Base-by-base conservation (phyloP, 768 basidiomycete species). In the Suillus subluteus region DNA sequence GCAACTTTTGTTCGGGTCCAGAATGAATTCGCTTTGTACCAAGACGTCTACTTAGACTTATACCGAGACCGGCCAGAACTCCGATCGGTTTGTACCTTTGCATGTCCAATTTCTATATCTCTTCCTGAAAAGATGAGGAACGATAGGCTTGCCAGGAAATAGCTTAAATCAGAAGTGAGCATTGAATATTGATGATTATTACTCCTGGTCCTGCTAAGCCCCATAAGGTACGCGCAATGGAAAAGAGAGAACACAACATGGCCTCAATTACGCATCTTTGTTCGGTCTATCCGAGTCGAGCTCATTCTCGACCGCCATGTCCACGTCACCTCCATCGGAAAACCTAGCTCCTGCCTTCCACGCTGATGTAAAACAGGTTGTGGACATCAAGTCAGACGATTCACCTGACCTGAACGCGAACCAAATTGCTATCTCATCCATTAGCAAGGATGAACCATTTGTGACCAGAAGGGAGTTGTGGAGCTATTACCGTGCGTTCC, bases 381-480 rank as follows among this genome's bases (percentile, higher is more conserved):
- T 65, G n/a, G 65, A 72, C 13, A 64, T 62, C 5, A 62, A 56
- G 32, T 69, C 46, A 7, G 65, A 66, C 44, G 16, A 50, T 7
- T 16, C 11, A 18, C 43, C 72, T 32, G 64, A 66, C 15, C 48
- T 48, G 6, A 63, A 70, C 48, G 56, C 3, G 0, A 18, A 64
- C 59, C 71, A 74, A 44, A 66, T 73, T 15, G 81, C 82, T 58
- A 75, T 85, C 2, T 82, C 82, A 0, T 75, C 80, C 0, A 78
- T 84, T 46, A 74, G 67, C 54, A 79, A 81, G 67, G 78, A 88
- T 52, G 92, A 91, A 64, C 92, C 92, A 0, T 73, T 89, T 9
- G 91, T 93, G 6, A 91, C 88, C 21, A 82, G 88, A 59, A 84
- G 75, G 72, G 92, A 94, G 73, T 79, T 94, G 9, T 94, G 92